These are phyloP conservation scores for Synchytrium microbalum DNA, from an alignment of 371 early-diverging fungal genomes.

Conservation along the genomic window DNA sequence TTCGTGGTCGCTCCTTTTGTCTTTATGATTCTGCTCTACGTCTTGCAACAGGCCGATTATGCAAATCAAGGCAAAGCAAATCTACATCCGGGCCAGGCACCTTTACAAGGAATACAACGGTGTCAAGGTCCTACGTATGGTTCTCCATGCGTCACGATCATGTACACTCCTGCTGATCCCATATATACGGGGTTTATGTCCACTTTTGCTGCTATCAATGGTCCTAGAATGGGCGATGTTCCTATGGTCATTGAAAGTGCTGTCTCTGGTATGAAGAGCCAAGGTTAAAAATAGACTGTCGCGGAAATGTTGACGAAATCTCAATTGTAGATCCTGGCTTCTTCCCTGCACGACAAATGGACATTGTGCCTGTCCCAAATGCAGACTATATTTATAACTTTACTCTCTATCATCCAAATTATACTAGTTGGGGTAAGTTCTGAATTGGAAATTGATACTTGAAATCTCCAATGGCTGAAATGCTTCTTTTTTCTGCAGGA, in stretches of 20 bases:
- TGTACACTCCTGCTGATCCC: constrained; percentile 49
- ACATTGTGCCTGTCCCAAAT: constrained; percentile 49
- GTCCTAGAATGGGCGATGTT: constrained; percentile 27
- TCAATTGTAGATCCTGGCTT: constrained; percentile 23
- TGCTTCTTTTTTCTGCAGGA: neutral
- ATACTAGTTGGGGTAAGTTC: constrained; percentile 45
- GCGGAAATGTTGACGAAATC: neutral
- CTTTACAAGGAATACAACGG: constrained; percentile 45
- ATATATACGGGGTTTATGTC: constrained; percentile 32
- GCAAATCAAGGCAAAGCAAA: constrained; percentile 35
- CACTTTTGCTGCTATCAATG: constrained; percentile 36
- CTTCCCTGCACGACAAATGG: constrained; percentile 31
- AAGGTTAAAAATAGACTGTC: no score
- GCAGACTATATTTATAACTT: constrained; percentile 56
- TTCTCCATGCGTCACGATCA: constrained; percentile 49
- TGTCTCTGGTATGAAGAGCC: constrained; percentile 3
- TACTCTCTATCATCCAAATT: constrained; percentile 50
- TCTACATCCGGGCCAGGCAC: constrained; percentile 46
- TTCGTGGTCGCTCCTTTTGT: constrained; percentile 52
- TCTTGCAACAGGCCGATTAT: constrained; percentile 55
- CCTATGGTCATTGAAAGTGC: constrained; percentile 10
- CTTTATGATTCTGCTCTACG: constrained; percentile 51
- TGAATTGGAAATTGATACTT: neutral
- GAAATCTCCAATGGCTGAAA: neutral
- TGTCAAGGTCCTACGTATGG: constrained; percentile 56